A percentile compares a stretch with the other conserved stretches of the same genome.
Evolutionary conservation across 169 alveolate genomes (phyloP).

Genomic region (Babesia bigemina): DNA sequence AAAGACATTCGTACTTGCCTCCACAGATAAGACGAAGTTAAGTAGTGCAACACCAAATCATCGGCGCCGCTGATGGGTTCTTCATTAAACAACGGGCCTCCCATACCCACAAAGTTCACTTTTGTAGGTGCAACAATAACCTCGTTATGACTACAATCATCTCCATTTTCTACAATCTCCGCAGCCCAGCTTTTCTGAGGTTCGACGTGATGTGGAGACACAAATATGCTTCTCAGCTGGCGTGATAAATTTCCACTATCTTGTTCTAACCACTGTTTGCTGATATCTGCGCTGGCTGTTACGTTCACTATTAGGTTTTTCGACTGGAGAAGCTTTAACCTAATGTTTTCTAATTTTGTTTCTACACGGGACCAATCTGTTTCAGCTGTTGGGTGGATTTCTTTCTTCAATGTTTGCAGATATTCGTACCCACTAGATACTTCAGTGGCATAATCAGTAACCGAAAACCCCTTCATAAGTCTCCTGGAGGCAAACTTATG

Average conservation of each 20-base stretch:
- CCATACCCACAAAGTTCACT: slow-evolving; percentile 77
- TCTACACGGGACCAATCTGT: slow-evolving; percentile 57
- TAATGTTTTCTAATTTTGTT: slow-evolving; percentile 59
- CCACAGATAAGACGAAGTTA: slow-evolving; percentile 71
- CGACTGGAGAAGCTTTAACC: slow-evolving; percentile 61
- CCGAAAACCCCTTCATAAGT: slow-evolving; percentile 62
- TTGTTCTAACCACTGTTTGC: slow-evolving; percentile 54
- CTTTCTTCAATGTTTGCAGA: slow-evolving; percentile 52
- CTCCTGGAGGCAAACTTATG: slow-evolving; percentile 61
- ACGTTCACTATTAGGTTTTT: slow-evolving; percentile 67
- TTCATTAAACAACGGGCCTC: slow-evolving; percentile 73
- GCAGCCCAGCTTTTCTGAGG: slow-evolving; percentile 28
- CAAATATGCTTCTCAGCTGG: slow-evolving; percentile 14
- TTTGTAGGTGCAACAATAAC: slow-evolving; percentile 70
- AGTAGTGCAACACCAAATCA: slow-evolving; percentile 68
- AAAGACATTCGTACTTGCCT: slow-evolving; percentile 71
- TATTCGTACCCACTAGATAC: slow-evolving; percentile 71
- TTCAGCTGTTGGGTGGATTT: slow-evolving; percentile 71
- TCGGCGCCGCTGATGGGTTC: slow-evolving; percentile 71
- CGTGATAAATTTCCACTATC: slow-evolving; percentile 10
- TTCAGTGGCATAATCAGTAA: slow-evolving; percentile 69
- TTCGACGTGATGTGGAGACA: not conserved
- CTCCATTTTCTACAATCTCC: slow-evolving; percentile 24
- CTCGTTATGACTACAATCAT: slow-evolving; percentile 7
- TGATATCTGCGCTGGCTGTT: slow-evolving; percentile 63